Percentiles rank a stretch among this genome's conserved stretches.
Conservation (phyloP, 257 asterid genomes). For the Jasminum sambac region DNA sequence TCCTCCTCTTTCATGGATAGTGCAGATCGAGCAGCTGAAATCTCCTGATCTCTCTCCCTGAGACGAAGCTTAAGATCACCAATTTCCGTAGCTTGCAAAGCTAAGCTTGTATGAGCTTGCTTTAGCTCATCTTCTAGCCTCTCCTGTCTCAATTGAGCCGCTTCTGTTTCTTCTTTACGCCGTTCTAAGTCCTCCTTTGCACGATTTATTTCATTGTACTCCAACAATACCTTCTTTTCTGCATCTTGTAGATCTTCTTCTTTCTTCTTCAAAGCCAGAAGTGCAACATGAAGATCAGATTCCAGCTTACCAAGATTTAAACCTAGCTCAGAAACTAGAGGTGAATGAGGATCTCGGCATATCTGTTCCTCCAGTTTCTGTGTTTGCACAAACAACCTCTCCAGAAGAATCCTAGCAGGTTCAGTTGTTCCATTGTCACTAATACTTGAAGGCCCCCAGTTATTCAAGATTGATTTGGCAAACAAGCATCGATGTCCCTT, state of each 20-base stretch:
- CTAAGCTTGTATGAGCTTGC: conserved; percentile 55
- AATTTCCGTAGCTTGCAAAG: conserved; percentile 62
- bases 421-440: conserved; percentile 60
- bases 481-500: conserved; percentile 21
- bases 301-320: conserved; percentile 55
- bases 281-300: conserved; percentile 65
- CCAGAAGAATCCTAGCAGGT: conserved; percentile 73
- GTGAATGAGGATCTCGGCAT: conserved; percentile 54
- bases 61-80: conserved; percentile 59
- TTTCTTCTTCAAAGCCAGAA: conserved; percentile 65
- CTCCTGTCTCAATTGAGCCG: conserved; percentile 58
- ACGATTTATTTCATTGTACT: conserved; percentile 45
- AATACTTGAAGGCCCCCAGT: conserved; percentile 48
- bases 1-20: conserved; percentile 60
- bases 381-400: conserved; percentile 74
- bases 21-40: conserved; percentile 45
- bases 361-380: conserved; percentile 83
- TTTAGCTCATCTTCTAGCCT: conserved; percentile 67
- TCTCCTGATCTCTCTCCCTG: conserved; percentile 56
- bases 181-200: conserved; percentile 57
- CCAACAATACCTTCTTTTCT: conserved; percentile 54
- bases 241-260: conserved; percentile 79
- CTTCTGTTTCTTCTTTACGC: conserved; percentile 50
- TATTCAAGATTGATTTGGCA: conserved; percentile 54
- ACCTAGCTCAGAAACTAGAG: conserved; percentile 55